phyloP scores from a whole-genome alignment of 768 basidiomycete species.

The Termitomyces sp. region DNA sequence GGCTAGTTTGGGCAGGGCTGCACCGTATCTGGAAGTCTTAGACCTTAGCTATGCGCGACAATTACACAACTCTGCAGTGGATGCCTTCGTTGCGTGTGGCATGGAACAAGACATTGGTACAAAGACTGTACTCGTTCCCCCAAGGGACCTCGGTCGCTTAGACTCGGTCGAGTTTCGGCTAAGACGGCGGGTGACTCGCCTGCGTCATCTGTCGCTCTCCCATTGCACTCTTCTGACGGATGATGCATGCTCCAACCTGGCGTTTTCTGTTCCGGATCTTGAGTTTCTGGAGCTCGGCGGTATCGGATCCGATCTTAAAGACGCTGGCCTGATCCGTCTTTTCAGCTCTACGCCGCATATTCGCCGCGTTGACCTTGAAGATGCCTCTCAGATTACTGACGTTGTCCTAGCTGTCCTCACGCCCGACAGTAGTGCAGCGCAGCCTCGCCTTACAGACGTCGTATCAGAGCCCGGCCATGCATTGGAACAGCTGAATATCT shows the following conservation, averaged over 20 bases:
- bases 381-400: constrained; percentile 71
- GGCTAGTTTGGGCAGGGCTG: constrained; percentile 58
- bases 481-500: constrained; percentile 69
- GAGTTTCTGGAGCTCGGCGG: constrained; percentile 78
- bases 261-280: constrained; percentile 62
- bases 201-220: constrained; percentile 74
- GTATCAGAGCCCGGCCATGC: constrained; percentile 53
- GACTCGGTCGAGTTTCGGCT: constrained; percentile 46
- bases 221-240: constrained; percentile 69
- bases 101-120: constrained; percentile 28
- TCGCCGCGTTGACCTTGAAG: constrained; percentile 80
- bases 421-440: constrained; percentile 23
- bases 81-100: constrained; percentile 61
- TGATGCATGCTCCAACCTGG: constrained; percentile 66
- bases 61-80: constrained; percentile 71
- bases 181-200: constrained; percentile 56
- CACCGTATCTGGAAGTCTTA: constrained; percentile 71
- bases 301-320: constrained; percentile 61
- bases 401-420: constrained; percentile 62
- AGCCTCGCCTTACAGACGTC: neutral
- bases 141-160: constrained; percentile 57
- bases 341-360: constrained; percentile 67
- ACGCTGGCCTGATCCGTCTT: constrained; percentile 70
- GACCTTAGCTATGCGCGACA: constrained; percentile 73
- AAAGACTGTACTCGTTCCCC: constrained; percentile 46